Conservation (phyloP, 2,329 filamentous ascomycete species). For the Didymosphaeria variabile region DNA sequence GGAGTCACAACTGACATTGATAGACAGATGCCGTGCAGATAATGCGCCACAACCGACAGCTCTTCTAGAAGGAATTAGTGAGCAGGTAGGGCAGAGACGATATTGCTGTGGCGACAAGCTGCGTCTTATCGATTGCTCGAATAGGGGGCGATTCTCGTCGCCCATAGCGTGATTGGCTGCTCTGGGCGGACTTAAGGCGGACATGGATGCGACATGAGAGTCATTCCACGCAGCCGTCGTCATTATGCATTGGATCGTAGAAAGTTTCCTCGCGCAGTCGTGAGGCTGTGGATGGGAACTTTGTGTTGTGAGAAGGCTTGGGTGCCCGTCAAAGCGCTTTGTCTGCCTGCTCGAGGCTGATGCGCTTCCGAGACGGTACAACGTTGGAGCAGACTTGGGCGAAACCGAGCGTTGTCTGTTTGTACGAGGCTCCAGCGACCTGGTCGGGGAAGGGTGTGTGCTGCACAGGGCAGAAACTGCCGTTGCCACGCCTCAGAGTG, state of each 20-base stretch:
- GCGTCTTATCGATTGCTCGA: conserved; percentile 30
- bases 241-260: conserved; percentile 41
- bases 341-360: conserved; percentile 13
- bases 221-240: conserved; percentile 25
- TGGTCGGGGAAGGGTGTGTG: conserved; percentile 22
- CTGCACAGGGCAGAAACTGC: conserved; percentile 20
- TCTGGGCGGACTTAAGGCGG: conserved; percentile 35
- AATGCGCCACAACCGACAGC: conserved; percentile 22
- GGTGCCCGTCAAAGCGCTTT: conserved; percentile 13
- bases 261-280: conserved; percentile 20
- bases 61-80: conserved; percentile 33
- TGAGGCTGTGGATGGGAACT: conserved; percentile 3
- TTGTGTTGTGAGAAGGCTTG: conserved; percentile 5
- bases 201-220: conserved; percentile 29
- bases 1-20: not conserved
- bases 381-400: conserved; percentile 12
- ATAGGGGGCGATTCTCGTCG: conserved; percentile 23
- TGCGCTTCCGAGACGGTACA: conserved; percentile 20
- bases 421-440: conserved; percentile 24
- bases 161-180: conserved; percentile 24
- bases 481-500: conserved; percentile 17
- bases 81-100: conserved; percentile 19
- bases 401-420: conserved; percentile 23
- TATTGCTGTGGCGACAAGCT: conserved; percentile 24
- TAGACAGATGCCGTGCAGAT: not conserved